These are phyloP conservation scores for Penicillium lagena DNA, from an alignment of 495 filamentous ascomycete genomes.

Conservation along the genomic window DNA sequence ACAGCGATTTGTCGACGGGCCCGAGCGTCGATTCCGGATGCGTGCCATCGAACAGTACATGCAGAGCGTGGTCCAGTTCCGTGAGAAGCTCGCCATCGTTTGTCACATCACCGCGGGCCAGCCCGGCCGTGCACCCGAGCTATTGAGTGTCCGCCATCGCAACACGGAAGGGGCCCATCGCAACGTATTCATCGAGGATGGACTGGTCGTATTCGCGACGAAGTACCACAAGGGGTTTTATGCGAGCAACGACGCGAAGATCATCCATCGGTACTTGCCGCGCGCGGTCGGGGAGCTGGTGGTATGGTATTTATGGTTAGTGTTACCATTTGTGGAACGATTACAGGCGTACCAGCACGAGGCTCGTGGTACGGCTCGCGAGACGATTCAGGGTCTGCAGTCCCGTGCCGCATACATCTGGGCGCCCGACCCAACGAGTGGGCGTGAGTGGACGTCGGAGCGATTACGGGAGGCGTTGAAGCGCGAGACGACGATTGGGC, in stretches of 20 bases:
- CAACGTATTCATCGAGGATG: conserved; percentile 12
- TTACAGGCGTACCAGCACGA: conserved; percentile 3
- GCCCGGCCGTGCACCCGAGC: conserved; percentile 18
- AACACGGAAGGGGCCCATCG: conserved; percentile 6
- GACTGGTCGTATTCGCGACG: not conserved
- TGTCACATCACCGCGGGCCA: conserved; percentile 16
- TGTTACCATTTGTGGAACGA: conserved; percentile 10
- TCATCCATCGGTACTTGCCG: conserved; percentile 7
- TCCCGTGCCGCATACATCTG: not conserved
- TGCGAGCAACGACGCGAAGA: conserved; percentile 1
- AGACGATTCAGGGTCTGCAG: not conserved
- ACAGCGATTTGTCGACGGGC: not conserved
- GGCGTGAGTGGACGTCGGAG: not conserved
- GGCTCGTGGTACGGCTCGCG: not conserved
- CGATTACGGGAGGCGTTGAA: conserved; percentile 1
- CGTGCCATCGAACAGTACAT: not conserved
- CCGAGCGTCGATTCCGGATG: not conserved
- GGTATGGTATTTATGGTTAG: conserved; percentile 17
- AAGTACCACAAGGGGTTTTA: conserved; percentile 12
- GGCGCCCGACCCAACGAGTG: not conserved
- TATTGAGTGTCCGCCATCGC: conserved; percentile 15
- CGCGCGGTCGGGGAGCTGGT: not conserved
- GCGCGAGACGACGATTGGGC: not conserved
- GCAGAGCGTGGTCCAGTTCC: conserved; percentile 4
- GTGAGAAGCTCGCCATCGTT: conserved; percentile 14